A percentile compares a stretch with the other conserved stretches of the same genome.
Conservation (phyloP, 2,329 filamentous ascomycete species). For the Uncinocarpus reesii region DNA sequence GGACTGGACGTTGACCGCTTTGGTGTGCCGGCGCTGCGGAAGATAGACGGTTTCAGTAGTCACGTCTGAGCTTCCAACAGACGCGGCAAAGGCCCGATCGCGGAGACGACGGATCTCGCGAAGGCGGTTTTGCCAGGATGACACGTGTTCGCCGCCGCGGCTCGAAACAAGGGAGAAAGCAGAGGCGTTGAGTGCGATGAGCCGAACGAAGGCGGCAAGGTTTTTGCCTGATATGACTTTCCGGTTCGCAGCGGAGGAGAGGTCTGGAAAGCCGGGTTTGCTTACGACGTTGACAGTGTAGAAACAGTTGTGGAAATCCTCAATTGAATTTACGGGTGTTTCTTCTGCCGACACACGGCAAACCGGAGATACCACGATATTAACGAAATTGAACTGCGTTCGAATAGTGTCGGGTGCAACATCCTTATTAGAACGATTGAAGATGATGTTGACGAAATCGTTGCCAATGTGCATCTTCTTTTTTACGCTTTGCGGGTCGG, state of each 20-base stretch:
- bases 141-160: constrained; percentile 63
- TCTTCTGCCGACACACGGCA: constrained; percentile 28
- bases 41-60: constrained; percentile 11
- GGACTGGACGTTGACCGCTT: constrained; percentile 28
- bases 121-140: constrained; percentile 79
- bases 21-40: constrained; percentile 30
- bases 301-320: constrained; percentile 44
- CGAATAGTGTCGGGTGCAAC: constrained; percentile 89
- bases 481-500: constrained; percentile 62
- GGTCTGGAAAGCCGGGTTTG: constrained; percentile 78
- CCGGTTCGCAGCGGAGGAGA: constrained; percentile 77
- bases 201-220: constrained; percentile 73
- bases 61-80: constrained; percentile 13
- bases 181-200: constrained; percentile 83
- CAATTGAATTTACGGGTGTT: constrained; percentile 8
- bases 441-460: constrained; percentile 95
- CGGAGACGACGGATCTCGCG: constrained; percentile 74
- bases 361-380: constrained; percentile 89
- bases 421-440: constrained; percentile 85
- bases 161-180: constrained; percentile 91
- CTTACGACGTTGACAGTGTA: constrained; percentile 86
- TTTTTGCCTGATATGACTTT: constrained; percentile 81
- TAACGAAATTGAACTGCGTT: constrained; percentile 91
- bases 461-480: constrained; percentile 97
- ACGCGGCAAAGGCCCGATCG: constrained; percentile 39